Percentiles rank a stretch among this genome's conserved stretches.
Conservation (phyloP, 805 yeast species). For the Wickerhamiella azymoides region DNA sequence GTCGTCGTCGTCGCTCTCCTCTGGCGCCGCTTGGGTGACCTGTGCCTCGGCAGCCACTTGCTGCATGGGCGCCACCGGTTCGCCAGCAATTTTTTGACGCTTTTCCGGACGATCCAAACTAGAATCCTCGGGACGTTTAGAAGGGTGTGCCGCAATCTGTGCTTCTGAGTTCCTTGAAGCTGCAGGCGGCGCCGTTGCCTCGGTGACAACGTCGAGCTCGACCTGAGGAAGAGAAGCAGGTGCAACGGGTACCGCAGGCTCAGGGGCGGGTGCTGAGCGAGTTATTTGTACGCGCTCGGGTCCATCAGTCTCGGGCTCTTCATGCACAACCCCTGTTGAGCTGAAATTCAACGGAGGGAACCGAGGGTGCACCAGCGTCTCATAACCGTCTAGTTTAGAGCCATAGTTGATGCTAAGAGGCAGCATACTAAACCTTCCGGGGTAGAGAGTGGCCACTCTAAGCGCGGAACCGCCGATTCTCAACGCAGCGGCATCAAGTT, state of each 20-base stretch:
- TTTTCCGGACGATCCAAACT: slow-evolving; percentile 7
- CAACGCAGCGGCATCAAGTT: slow-evolving; percentile 34
- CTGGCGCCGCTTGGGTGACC: no score
- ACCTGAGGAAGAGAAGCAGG: slow-evolving; percentile 1
- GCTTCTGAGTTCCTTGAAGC: no score
- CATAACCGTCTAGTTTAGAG: slow-evolving; percentile 11
- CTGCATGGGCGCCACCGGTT: background rate
- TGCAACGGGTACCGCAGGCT: background rate
- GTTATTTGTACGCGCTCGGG: background rate
- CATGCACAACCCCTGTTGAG: background rate
- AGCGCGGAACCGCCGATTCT: slow-evolving; percentile 25
- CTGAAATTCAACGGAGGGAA: slow-evolving; percentile 14
- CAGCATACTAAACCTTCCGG: slow-evolving; percentile 53
- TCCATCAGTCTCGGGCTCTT: background rate
- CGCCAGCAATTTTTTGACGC: slow-evolving; percentile 2
- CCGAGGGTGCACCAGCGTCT: slow-evolving; percentile 19
- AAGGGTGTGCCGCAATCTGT: no score
- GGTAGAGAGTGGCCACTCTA: slow-evolving; percentile 47
- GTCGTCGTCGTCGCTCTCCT: slow-evolving; percentile 13
- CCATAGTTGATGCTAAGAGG: slow-evolving; percentile 44
- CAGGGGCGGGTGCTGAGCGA: background rate
- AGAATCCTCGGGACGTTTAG: background rate
- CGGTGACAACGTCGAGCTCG: background rate
- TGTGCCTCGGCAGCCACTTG: no score
- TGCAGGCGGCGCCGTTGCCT: background rate